phyloP scores from a whole-genome alignment of 164 flowering plant genomes.

The Liquidambar formosana region DNA sequence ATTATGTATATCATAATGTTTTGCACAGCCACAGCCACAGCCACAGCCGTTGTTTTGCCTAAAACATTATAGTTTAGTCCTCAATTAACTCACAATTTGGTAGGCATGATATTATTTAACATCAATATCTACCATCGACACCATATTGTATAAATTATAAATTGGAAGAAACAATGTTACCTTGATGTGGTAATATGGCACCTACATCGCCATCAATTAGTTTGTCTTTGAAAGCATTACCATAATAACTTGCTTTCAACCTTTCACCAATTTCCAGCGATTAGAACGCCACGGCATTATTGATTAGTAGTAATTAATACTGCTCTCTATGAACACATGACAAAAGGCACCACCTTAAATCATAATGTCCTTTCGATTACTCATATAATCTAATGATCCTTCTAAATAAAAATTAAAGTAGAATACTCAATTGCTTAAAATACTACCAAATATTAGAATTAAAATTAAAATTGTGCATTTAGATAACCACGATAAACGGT shows the following conservation, averaged over 20 bases:
- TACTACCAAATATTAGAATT: no score
- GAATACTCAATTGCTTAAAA: no score
- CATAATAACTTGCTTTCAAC: neutral
- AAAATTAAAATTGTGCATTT: no score
- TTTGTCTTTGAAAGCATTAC: neutral
- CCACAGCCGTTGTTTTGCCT: slow-evolving; percentile 74
- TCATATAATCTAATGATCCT: no score
- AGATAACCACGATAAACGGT: no score
- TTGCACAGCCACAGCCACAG: no score
- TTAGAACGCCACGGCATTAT: neutral
- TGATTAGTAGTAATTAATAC: neutral
- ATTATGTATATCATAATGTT: no score
- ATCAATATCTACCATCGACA: neutral
- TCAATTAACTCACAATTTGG: neutral
- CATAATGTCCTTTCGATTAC: no score
- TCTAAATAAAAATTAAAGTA: no score
- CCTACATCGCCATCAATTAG: neutral
- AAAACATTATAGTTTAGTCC: neutral
- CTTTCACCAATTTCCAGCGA: neutral
- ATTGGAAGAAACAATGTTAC: no score
- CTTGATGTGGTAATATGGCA: neutral
- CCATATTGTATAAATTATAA: neutral
- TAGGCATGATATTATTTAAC: neutral
- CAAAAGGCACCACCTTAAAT: neutral
- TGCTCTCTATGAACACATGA: neutral